A percentile compares a stretch with the other conserved stretches of the same genome.
Conservation (phyloP, 2,329 filamentous ascomycete species). For the Neoscytalidium dimidiatum region DNA sequence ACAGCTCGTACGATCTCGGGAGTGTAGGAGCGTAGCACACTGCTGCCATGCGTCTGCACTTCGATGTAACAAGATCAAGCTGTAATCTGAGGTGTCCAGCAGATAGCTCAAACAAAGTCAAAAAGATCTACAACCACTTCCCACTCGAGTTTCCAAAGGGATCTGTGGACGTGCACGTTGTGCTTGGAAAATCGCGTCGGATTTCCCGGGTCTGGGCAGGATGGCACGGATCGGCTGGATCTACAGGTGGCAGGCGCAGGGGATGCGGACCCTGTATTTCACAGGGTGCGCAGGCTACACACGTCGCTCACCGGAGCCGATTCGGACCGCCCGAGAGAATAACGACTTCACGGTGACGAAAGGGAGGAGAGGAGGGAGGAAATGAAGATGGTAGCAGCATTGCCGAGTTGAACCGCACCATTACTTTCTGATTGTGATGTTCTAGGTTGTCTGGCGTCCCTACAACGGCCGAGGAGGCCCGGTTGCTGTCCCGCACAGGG, state of each 20-base stretch:
- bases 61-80: no score
- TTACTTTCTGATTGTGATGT: slow-evolving; percentile 2
- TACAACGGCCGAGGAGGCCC: no score
- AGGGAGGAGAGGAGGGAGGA: neutral
- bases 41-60: no score
- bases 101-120: no score
- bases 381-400: neutral
- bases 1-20: neutral
- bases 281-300: neutral
- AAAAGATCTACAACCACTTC: no score
- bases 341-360: neutral
- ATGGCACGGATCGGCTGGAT: neutral
- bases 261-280: neutral
- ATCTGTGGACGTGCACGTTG: neutral
- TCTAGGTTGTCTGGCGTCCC: neutral
- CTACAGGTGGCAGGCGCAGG: neutral
- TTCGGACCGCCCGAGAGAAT: neutral
- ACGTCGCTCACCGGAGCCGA: neutral
- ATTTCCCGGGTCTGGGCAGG: neutral
- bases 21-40: neutral
- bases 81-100: no score
- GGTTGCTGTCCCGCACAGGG: neutral
- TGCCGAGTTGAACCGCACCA: neutral
- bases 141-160: no score
- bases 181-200: neutral